Evolutionary conservation across 2,329 filamentous ascomycete species (phyloP), one percentile per base, ranked within the genome.

Genomic region (Malbranchea cinnamomea): DNA sequence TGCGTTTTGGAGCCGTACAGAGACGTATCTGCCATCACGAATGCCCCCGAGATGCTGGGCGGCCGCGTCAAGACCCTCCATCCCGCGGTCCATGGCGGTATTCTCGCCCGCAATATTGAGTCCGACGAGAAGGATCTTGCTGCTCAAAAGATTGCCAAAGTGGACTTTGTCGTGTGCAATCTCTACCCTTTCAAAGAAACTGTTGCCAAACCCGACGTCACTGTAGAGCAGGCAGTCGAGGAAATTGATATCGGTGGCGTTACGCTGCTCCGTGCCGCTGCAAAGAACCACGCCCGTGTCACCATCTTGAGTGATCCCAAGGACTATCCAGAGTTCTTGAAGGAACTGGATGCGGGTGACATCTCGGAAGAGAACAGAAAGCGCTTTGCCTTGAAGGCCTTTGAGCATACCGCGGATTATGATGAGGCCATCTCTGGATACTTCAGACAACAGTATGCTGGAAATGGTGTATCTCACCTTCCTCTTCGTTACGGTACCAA

Each of bases 141-240:
- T 30, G 80, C 89, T 57, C 83, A 92, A 62, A 89, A 84, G 60
- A 93, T 93, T 55, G 71, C 80, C 63, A 92, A 92, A 63, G 83
- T 93, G 36, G 83, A 92, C 68, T 92, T 78, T 47, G 83, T 93
- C 46, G 78, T 98, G 53, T 95, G 89, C 77, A 98, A 98, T 63
- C 71, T 98, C 33, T 95, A 98, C 60, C 89, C 89, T 8, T 98
- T 98, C 74, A 94, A 94, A 66, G 85, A 95, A 55, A 98, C 89
- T 18, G 76, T 98, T 45, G 79, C 84, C 47, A 92, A 94, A 68
- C 75, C 91, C 64, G 92, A 93, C 50, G 89, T 98, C 48, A 95
- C 87, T 37, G 81, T 98, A 39, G 74, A 82, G 30, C 87, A 98
- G 62, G 89, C 89, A 30, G 87, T 98, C 22, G 89, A 98, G 63